phyloP scores from a whole-genome alignment of 163 green algal species.

The Volvox carteri region DNA sequence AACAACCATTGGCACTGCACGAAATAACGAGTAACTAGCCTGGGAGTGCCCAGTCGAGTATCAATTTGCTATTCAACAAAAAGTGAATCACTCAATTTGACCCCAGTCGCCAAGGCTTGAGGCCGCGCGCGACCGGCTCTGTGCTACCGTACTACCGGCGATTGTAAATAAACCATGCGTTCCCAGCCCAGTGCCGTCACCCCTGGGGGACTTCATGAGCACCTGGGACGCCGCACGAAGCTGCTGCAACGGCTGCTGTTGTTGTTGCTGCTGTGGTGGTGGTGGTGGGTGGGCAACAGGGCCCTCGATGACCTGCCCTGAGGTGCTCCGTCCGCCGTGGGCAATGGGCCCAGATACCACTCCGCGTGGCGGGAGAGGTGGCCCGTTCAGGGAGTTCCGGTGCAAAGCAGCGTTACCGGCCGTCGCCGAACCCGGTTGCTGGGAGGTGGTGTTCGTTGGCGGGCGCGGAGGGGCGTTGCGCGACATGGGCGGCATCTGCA shows the following conservation, averaged over 20 bases:
- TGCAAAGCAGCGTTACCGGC: neutral
- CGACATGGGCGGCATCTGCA: neutral
- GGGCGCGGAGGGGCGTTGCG: neutral
- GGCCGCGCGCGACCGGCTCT: slow-evolving; percentile 18
- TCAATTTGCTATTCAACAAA: no score
- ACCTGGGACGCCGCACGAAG: slow-evolving; percentile 30
- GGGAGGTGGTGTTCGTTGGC: neutral
- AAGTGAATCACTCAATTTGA: slow-evolving; percentile 27
- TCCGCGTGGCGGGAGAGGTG: slow-evolving; percentile 6
- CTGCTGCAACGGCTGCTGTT: slow-evolving; percentile 14
- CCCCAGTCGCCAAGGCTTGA: slow-evolving; percentile 28
- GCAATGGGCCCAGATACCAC: neutral
- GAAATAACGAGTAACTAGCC: no score
- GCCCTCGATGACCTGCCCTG: neutral
- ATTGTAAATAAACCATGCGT: neutral
- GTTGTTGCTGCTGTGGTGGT: neutral
- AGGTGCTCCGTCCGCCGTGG: neutral
- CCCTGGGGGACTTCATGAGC: slow-evolving; percentile 9
- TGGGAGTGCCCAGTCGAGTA: no score
- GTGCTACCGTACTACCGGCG: neutral
- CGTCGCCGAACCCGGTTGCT: neutral
- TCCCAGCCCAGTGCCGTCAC: neutral
- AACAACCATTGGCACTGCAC: no score
- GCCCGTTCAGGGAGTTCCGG: neutral
- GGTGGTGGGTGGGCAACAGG: neutral